phyloP scores from a whole-genome alignment of 257 asterid genomes.

The Sherardia arvensis region DNA sequence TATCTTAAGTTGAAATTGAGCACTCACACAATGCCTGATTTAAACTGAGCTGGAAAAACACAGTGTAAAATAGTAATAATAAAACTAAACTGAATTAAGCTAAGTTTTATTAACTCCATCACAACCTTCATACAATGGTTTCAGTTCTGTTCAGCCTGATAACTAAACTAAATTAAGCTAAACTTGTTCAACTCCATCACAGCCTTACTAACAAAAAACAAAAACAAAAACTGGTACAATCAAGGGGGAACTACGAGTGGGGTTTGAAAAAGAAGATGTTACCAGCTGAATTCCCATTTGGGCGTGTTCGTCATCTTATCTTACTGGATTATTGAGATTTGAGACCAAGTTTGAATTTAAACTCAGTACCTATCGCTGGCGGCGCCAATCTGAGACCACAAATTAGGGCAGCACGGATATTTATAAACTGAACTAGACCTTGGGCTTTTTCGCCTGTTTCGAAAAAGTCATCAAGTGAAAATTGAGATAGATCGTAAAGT shows the following conservation, averaged over 20 bases:
- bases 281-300: slow-evolving; percentile 72
- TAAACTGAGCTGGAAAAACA: no score
- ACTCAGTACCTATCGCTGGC: not conserved
- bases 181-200: no score
- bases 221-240: not conserved
- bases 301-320: slow-evolving; percentile 4
- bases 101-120: no score
- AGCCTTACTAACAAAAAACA: not conserved
- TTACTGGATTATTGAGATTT: not conserved
- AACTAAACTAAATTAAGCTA: no score
- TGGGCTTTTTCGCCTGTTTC: not conserved
- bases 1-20: not conserved
- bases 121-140: no score
- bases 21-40: not conserved
- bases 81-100: no score
- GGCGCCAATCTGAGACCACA: not conserved
- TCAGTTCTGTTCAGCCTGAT: no score
- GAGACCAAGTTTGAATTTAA: not conserved
- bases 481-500: no score
- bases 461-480: no score
- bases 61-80: no score
- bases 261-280: slow-evolving; percentile 5
- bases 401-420: not conserved
- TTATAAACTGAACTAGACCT: not conserved
- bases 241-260: not conserved